Evolutionary conservation across 331 rosid species (phyloP), one percentile per base, ranked within the genome.

Genomic region (Phaseolus coccineus): DNA sequence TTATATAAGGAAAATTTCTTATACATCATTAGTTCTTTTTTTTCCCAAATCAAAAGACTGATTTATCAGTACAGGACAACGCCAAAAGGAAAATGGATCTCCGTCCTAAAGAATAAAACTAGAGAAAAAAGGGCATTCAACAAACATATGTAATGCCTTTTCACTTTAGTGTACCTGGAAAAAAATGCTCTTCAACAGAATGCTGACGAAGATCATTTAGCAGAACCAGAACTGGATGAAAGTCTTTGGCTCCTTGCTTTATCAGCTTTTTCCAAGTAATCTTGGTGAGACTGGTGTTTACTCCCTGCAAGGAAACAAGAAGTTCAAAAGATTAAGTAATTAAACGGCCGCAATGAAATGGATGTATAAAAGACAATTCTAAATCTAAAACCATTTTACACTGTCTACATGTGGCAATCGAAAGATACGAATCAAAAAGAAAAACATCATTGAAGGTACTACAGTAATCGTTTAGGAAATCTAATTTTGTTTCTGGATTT

Each of bases 161-260:
- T 12, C 22, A 46, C 71, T 84, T 69, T 71, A 79, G 76, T 73
- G 65, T 64, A 24, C 62, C 76, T 66, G 52, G 61, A 71, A 71
- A 64, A 82, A 30, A 71, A 62, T 15, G 57, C 53, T 61, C 61
- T 16, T 55, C 2, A 80, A 70, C 61, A 75, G 19, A 84, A 82
- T 35, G 59, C 69, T 75, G 53, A 44, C 15, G 6, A 80, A 75
- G 70, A 77, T 94, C 88, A 95, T 74, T 93, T 86, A 65, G 91
- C 85, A 51, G 96, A 76, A 46, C 91, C 85, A 62, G 94, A 77
- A 82, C 87, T 76, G 14, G 97, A 92, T 37, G 97, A 92, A 61
- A 96, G 94, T 86, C 99, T 87, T 82, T 91, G 87, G 85, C 93
- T 90, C 77, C 98, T 91, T 55, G 97, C 98, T 89, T 96, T 96